Conservation (phyloP, 139 green algal genomes). For the Picochlorum sp. region DNA sequence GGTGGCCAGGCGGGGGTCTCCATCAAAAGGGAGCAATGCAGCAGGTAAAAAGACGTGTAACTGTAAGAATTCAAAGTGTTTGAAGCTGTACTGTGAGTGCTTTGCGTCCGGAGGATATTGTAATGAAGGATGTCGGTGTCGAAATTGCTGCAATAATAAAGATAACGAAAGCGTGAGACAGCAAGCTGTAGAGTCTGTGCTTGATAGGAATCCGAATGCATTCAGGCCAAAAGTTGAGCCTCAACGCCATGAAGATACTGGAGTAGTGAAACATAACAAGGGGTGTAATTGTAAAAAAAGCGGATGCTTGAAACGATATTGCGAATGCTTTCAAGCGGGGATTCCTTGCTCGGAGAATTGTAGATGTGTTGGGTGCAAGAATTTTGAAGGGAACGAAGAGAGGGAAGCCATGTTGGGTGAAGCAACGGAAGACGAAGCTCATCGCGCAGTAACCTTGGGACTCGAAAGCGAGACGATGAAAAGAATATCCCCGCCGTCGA, state of each 20-base stretch:
- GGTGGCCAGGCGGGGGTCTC: neutral
- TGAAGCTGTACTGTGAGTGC: slow-evolving; percentile 90
- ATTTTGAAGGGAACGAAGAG: slow-evolving; percentile 47
- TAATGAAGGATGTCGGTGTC: slow-evolving; percentile 71
- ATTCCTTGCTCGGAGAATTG: slow-evolving; percentile 76
- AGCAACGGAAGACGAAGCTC: neutral
- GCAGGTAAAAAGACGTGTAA: slow-evolving; percentile 45
- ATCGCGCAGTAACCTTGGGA: neutral
- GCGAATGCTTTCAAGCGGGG: slow-evolving; percentile 58
- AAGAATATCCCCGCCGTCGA: neutral
- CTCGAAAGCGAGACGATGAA: neutral
- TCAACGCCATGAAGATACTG: slow-evolving; percentile 7
- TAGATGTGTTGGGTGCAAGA: slow-evolving; percentile 83
- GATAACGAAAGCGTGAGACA: slow-evolving; percentile 58
- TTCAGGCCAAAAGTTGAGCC: slow-evolving; percentile 81
- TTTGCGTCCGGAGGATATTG: slow-evolving; percentile 46
- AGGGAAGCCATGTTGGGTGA: neutral
- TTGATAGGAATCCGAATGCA: slow-evolving; percentile 82
- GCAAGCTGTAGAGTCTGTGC: slow-evolving; percentile 66
- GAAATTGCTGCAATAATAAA: slow-evolving; percentile 78
- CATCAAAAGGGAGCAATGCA: neutral
- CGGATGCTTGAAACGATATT: slow-evolving; percentile 59
- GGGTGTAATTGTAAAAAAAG: slow-evolving; percentile 89
- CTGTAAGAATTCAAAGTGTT: slow-evolving; percentile 79
- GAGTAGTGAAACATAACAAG: slow-evolving; percentile 55